A percentile compares a stretch with the other conserved stretches of the same genome.
These are phyloP conservation scores for Erodium moschatum DNA, from an alignment of 441 rosid species.

Conservation along the genomic window DNA sequence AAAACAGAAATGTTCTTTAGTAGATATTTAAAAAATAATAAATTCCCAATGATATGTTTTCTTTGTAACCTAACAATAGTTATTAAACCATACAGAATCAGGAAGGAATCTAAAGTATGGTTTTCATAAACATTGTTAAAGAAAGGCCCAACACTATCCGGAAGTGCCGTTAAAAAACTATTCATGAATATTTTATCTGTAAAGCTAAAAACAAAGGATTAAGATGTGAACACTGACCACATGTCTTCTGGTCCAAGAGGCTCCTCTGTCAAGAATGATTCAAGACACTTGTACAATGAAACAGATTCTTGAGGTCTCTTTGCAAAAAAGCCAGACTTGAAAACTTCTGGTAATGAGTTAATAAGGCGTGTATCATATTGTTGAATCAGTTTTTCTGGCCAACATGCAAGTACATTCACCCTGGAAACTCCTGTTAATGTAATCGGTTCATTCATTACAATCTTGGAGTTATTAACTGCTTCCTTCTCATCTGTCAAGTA, in stretches of 20 bases:
- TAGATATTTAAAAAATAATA: slow-evolving; percentile 1
- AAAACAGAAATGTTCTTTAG: not conserved
- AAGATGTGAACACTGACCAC: slow-evolving; percentile 49
- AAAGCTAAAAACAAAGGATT: slow-evolving; percentile 15
- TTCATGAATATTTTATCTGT: slow-evolving; percentile 5
- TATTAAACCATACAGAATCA: not conserved
- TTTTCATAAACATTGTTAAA: not conserved
- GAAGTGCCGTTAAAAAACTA: not conserved
- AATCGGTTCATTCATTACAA: slow-evolving; percentile 42
- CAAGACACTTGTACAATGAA: slow-evolving; percentile 63
- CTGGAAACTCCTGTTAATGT: slow-evolving; percentile 26
- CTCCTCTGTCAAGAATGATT: slow-evolving; percentile 73
- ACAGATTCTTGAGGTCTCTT: slow-evolving; percentile 58
- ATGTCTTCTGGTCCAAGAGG: slow-evolving; percentile 84
- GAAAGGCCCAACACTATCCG: not conserved
- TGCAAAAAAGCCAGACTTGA: slow-evolving; percentile 34
- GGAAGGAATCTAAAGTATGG: not conserved
- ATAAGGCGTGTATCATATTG: slow-evolving; percentile 38
- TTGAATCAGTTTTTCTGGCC: slow-evolving; percentile 50
- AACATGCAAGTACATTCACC: slow-evolving; percentile 47
- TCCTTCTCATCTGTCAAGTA: slow-evolving; percentile 73
- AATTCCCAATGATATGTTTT: not conserved
- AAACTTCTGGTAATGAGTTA: slow-evolving; percentile 49
- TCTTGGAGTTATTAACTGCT: slow-evolving; percentile 35
- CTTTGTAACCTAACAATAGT: not conserved